phyloP scores from a whole-genome alignment of 768 basidiomycete genomes.

The Termitomyces titanicus region DNA sequence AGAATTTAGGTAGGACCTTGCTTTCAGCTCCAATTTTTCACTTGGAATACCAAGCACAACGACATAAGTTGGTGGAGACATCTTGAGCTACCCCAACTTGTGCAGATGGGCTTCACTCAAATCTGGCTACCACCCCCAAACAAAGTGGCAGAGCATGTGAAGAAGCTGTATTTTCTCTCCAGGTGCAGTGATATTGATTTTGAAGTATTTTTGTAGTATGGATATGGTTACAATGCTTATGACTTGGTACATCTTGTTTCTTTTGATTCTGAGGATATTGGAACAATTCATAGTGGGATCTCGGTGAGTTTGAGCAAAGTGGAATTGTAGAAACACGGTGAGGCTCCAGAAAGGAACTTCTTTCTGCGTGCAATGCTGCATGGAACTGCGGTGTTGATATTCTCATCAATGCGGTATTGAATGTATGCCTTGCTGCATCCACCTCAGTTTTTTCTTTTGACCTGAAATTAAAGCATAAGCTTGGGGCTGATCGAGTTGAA shows the following conservation, averaged over 20 bases:
- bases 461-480: slow-evolving; percentile 57
- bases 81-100: slow-evolving; percentile 63
- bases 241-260: slow-evolving; percentile 59
- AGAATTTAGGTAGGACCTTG: background rate
- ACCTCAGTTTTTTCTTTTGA: slow-evolving; percentile 6
- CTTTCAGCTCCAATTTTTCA: slow-evolving; percentile 85
- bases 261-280: background rate
- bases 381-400: slow-evolving; percentile 67
- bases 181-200: no score
- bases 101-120: slow-evolving; percentile 71
- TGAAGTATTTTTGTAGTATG: no score
- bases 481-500: slow-evolving; percentile 80
- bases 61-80: slow-evolving; percentile 79
- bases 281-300: slow-evolving; percentile 61
- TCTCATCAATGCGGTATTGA: slow-evolving; percentile 85
- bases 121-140: slow-evolving; percentile 83
- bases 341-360: slow-evolving; percentile 81
- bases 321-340: slow-evolving; percentile 72
- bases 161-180: background rate
- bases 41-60: slow-evolving; percentile 64
- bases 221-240: slow-evolving; percentile 83
- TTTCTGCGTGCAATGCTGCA: slow-evolving; percentile 67
- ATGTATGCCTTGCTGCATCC: slow-evolving; percentile 43
- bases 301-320: slow-evolving; percentile 83
- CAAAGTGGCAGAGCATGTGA: slow-evolving; percentile 62